These are phyloP conservation scores for Fusarium sp. DNA, from an alignment of 2,329 filamentous ascomycete genomes.

Conservation along the genomic window DNA sequence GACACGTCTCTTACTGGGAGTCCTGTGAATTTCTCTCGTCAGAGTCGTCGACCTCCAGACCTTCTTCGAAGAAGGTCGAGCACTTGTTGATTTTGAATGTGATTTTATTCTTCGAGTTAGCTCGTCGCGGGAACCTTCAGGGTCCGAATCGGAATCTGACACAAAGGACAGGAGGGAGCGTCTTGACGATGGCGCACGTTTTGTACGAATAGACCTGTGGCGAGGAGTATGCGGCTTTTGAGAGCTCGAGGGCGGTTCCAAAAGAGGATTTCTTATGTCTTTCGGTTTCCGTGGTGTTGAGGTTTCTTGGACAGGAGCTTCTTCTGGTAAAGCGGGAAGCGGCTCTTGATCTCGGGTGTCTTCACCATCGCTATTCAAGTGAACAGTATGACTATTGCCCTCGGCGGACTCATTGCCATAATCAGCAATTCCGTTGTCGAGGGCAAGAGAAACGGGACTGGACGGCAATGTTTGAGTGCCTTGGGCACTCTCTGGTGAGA, in stretches of 20 bases:
- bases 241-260: constrained; percentile 30
- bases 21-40: constrained; percentile 47
- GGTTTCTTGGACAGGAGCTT: background rate
- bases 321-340: background rate
- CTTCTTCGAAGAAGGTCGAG: constrained; percentile 39
- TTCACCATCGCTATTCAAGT: background rate
- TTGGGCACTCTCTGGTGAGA: background rate
- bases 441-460: background rate
- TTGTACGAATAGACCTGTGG: constrained; percentile 43
- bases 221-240: constrained; percentile 47
- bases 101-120: constrained; percentile 39
- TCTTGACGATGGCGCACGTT: constrained; percentile 48
- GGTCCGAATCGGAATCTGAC: constrained; percentile 57
- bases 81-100: constrained; percentile 27
- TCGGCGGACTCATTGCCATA: background rate
- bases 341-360: background rate
- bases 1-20: constrained; percentile 43
- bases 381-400: background rate
- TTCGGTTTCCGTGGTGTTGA: constrained; percentile 23
- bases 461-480: background rate
- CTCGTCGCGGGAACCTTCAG: constrained; percentile 55
- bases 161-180: constrained; percentile 59
- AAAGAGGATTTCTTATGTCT: background rate
- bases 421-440: background rate
- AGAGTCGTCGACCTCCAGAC: constrained; percentile 47